Percentiles rank a stretch among this genome's conserved stretches.
Conservation (phyloP, 2,329 filamentous ascomycete genomes). For the Hypoxylon sp. region DNA sequence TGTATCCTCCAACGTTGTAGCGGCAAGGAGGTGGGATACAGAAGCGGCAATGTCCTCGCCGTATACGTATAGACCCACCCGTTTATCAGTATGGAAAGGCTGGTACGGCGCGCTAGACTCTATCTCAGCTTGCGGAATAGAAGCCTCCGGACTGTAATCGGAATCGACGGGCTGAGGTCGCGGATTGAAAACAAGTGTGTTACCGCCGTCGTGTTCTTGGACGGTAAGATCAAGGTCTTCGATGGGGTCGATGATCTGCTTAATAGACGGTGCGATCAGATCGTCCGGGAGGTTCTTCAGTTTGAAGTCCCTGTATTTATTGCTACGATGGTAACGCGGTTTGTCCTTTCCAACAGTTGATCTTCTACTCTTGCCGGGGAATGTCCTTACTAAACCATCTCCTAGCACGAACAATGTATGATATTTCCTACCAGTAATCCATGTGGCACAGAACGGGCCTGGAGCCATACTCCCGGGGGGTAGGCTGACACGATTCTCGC, state of each 20-base stretch:
- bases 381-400: conserved; percentile 76
- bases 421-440: conserved; percentile 74
- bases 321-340: conserved; percentile 67
- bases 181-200: conserved; percentile 66
- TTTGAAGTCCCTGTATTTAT: conserved; percentile 76
- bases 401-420: conserved; percentile 76
- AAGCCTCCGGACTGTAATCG: conserved; percentile 70
- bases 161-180: conserved; percentile 57
- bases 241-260: conserved; percentile 70
- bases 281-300: conserved; percentile 75
- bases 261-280: conserved; percentile 68
- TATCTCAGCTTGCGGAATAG: conserved; percentile 84
- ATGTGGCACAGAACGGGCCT: conserved; percentile 72
- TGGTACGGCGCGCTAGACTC: conserved; percentile 97
- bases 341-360: conserved; percentile 68
- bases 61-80: conserved; percentile 84
- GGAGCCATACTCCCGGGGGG: conserved; percentile 67
- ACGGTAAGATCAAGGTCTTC: conserved; percentile 69
- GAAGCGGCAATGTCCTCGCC: conserved; percentile 55
- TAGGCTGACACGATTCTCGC: conserved; percentile 80
- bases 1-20: conserved; percentile 60
- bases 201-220: conserved; percentile 67
- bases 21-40: conserved; percentile 59
- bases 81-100: conserved; percentile 92
- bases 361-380: conserved; percentile 71